Conservation (phyloP, 2,329 filamentous ascomycete genomes). For the Didymella lethalis region DNA sequence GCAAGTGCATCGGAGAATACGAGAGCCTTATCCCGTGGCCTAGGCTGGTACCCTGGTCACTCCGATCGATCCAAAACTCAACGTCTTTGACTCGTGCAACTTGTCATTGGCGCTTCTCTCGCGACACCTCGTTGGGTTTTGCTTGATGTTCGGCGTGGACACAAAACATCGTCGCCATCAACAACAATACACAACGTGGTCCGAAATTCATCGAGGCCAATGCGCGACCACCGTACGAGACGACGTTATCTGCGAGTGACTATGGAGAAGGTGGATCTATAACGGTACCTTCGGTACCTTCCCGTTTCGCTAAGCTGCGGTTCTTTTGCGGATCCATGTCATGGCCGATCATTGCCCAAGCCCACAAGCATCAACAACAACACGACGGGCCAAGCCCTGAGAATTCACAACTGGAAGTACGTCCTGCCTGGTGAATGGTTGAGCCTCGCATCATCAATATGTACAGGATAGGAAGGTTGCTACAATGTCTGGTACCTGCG, state of each 20-base stretch:
- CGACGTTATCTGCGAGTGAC: neutral
- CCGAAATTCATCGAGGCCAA: neutral
- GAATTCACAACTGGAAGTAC: constrained; percentile 1
- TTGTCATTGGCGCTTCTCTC: neutral
- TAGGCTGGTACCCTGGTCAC: neutral
- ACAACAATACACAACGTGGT: neutral
- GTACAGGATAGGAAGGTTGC: constrained; percentile 1
- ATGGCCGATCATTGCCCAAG: constrained; percentile 3
- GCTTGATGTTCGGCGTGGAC: neutral
- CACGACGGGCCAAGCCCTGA: constrained; percentile 6
- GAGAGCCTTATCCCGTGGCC: constrained; percentile 3
- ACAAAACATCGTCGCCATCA: neutral
- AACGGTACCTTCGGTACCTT: constrained; percentile 11
- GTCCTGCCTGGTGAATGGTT: neutral
- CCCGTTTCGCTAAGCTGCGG: constrained; percentile 9
- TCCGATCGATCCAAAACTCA: neutral
- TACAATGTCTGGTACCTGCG: neutral
- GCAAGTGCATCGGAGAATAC: constrained; percentile 4
- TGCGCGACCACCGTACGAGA: neutral
- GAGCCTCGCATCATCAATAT: constrained; percentile 4
- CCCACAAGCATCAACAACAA: constrained; percentile 1
- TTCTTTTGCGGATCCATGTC: neutral
- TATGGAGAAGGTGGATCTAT: neutral
- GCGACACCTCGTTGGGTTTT: neutral
- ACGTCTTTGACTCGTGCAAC: no score